Evolutionary conservation across 768 basidiomycete species (phyloP).

Genomic region (Favolaschia claudopus): DNA sequence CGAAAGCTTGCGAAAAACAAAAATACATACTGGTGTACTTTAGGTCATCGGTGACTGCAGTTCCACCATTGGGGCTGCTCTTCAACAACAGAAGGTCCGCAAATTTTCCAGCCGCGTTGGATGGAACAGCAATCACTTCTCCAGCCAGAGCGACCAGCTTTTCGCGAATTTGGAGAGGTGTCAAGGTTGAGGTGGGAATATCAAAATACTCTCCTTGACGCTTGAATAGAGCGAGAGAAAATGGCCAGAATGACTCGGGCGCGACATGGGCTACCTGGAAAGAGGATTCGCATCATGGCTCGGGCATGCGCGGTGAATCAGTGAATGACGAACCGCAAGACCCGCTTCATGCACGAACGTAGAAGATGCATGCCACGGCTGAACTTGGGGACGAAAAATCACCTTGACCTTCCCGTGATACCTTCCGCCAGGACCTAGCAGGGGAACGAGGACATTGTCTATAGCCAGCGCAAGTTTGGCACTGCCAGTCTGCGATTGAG

Average conservation of each 20-base stretch:
- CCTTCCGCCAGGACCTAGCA: slow-evolving; percentile 62
- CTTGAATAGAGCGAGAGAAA: slow-evolving; percentile 75
- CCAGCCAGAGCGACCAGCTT: slow-evolving; percentile 71
- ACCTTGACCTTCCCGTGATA: slow-evolving; percentile 79
- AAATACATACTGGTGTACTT: slow-evolving; percentile 82
- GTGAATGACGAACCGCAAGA: slow-evolving; percentile 63
- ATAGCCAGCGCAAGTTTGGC: slow-evolving; percentile 69
- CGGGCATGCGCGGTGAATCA: background rate
- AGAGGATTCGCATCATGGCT: background rate
- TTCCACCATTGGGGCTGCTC: slow-evolving; percentile 76
- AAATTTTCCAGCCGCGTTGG: slow-evolving; percentile 58
- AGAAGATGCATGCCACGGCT: slow-evolving; percentile 83
- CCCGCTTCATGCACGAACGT: slow-evolving; percentile 83
- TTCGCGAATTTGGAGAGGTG: slow-evolving; percentile 76
- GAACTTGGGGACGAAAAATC: slow-evolving; percentile 74
- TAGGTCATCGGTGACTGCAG: slow-evolving; percentile 83
- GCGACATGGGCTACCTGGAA: slow-evolving; percentile 71
- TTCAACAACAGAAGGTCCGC: slow-evolving; percentile 70
- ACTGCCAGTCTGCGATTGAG: slow-evolving; percentile 41
- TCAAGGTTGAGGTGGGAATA: slow-evolving; percentile 69
- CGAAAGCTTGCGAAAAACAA: background rate
- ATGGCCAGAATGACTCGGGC: slow-evolving; percentile 83
- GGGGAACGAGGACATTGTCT: slow-evolving; percentile 66
- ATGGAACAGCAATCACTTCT: slow-evolving; percentile 58
- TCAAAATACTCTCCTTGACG: slow-evolving; percentile 83